These are phyloP conservation scores for Penicillium hesseltinei DNA, from an alignment of 2,329 filamentous ascomycete genomes.

Conservation along the genomic window DNA sequence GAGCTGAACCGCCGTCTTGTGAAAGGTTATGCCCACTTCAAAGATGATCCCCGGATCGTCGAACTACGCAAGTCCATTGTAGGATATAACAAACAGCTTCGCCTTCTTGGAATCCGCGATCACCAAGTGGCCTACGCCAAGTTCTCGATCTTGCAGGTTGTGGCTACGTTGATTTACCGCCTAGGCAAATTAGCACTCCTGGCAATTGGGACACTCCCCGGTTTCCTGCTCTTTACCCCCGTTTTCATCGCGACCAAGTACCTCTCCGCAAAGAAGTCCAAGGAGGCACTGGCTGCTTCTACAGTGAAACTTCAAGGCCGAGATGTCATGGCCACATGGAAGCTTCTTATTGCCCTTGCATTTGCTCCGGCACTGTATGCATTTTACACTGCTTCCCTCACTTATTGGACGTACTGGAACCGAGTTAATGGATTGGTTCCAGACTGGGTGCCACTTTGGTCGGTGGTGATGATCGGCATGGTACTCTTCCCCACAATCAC, in stretches of 20 bases:
- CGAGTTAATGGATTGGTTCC: slow-evolving; percentile 80
- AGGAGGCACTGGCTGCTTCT: slow-evolving; percentile 78
- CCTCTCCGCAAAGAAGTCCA: slow-evolving; percentile 78
- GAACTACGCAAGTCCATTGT: slow-evolving; percentile 72
- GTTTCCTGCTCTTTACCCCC: slow-evolving; percentile 80
- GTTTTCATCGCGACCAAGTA: slow-evolving; percentile 82
- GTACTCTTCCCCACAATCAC: slow-evolving; percentile 83
- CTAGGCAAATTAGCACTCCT: slow-evolving; percentile 74
- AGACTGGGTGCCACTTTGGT: slow-evolving; percentile 74
- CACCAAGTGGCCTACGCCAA: slow-evolving; percentile 92
- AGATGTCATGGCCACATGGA: slow-evolving; percentile 93
- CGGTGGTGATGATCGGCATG: slow-evolving; percentile 71
- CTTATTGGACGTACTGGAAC: slow-evolving; percentile 76
- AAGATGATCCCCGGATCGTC: slow-evolving; percentile 81
- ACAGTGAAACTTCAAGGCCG: slow-evolving; percentile 84
- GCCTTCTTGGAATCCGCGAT: slow-evolving; percentile 82
- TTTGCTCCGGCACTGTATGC: slow-evolving; percentile 79
- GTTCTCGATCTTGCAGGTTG: slow-evolving; percentile 72
- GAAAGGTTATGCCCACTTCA: slow-evolving; percentile 88
- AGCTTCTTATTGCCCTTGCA: slow-evolving; percentile 81
- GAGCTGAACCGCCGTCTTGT: slow-evolving; percentile 90
- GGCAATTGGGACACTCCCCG: slow-evolving; percentile 77
- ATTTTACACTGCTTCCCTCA: slow-evolving; percentile 72
- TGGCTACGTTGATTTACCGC: slow-evolving; percentile 76
- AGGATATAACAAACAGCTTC: slow-evolving; percentile 82